These are phyloP conservation scores for Sporisorium exsertum DNA, from an alignment of 1,284 basidiomycete genomes.

Conservation along the genomic window DNA sequence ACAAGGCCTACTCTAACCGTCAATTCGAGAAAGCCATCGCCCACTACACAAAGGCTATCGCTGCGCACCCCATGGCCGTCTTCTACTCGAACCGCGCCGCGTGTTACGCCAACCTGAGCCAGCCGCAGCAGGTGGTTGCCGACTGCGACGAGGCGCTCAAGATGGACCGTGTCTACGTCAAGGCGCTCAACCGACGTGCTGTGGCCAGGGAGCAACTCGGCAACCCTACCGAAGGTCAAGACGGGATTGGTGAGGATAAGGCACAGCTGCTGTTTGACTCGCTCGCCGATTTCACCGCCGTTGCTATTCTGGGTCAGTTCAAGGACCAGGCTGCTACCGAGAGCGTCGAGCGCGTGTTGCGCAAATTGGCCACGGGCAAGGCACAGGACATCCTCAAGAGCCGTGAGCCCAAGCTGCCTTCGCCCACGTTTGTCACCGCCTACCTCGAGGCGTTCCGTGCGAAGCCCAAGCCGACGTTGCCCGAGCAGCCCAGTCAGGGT, in stretches of 20 bases:
- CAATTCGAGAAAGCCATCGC: slow-evolving; percentile 82
- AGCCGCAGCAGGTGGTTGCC: slow-evolving; percentile 84
- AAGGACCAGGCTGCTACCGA: slow-evolving; percentile 82
- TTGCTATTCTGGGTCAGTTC: slow-evolving; percentile 94
- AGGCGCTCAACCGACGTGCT: slow-evolving; percentile 93
- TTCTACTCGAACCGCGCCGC: slow-evolving; percentile 98
- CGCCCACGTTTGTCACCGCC: slow-evolving; percentile 90
- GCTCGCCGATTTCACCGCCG: slow-evolving; percentile 85
- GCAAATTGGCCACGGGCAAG: slow-evolving; percentile 81
- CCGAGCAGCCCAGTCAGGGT: slow-evolving; percentile 81
- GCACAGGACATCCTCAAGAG: slow-evolving; percentile 80
- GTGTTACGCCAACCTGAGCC: slow-evolving; percentile 90
- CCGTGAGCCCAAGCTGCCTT: slow-evolving; percentile 86
- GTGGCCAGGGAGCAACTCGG: slow-evolving; percentile 85
- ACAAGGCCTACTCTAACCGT: slow-evolving; percentile 84
- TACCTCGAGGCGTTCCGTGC: slow-evolving; percentile 97
- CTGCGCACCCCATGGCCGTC: slow-evolving; percentile 90
- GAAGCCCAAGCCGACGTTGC: slow-evolving; percentile 79
- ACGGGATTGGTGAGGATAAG: slow-evolving; percentile 59
- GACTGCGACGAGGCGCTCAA: slow-evolving; percentile 91
- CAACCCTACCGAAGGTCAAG: slow-evolving; percentile 77
- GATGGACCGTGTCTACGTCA: slow-evolving; percentile 88
- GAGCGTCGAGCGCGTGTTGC: slow-evolving; percentile 90
- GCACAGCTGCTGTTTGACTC: slow-evolving; percentile 54
- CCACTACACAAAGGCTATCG: slow-evolving; percentile 82